Evolutionary conservation across 176 grass and related monocot genomes (phyloP).

Genomic region (Oryza rufipogon): DNA sequence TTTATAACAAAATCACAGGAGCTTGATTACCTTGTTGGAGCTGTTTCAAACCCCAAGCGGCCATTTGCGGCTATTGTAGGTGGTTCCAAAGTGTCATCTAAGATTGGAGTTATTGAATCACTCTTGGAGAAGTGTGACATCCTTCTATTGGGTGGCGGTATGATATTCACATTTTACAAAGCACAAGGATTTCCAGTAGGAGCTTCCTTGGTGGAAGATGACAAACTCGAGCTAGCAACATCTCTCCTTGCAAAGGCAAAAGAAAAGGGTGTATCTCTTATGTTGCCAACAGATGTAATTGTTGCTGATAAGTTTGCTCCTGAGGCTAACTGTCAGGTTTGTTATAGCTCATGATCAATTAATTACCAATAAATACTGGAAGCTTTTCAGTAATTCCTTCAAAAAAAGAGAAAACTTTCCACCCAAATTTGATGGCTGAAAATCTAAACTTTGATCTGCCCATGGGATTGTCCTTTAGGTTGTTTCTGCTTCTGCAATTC

Average conservation of each 20-base stretch:
- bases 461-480: conserved; percentile 35
- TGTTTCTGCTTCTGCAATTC: conserved; percentile 51
- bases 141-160: conserved; percentile 64
- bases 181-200: conserved; percentile 44
- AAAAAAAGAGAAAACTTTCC: too few relatives aligned
- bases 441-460: too few relatives aligned
- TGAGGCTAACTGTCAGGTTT: conserved; percentile 52
- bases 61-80: conserved; percentile 52
- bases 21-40: conserved; percentile 66
- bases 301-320: conserved; percentile 50
- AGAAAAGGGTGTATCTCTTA: conserved; percentile 49
- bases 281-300: conserved; percentile 50
- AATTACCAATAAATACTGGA: too few relatives aligned
- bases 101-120: conserved; percentile 57
- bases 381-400: too few relatives aligned
- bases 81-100: conserved; percentile 42
- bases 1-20: conserved; percentile 30
- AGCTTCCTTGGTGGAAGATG: conserved; percentile 6
- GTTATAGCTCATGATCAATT: background rate
- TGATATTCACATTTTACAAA: conserved; percentile 72
- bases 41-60: conserved; percentile 49
- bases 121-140: conserved; percentile 57
- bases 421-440: too few relatives aligned
- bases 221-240: conserved; percentile 51
- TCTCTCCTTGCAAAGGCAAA: conserved; percentile 54